These are phyloP conservation scores for Colletotrichum ledebouriae DNA, from an alignment of 2,329 filamentous ascomycete genomes.

Conservation along the genomic window DNA sequence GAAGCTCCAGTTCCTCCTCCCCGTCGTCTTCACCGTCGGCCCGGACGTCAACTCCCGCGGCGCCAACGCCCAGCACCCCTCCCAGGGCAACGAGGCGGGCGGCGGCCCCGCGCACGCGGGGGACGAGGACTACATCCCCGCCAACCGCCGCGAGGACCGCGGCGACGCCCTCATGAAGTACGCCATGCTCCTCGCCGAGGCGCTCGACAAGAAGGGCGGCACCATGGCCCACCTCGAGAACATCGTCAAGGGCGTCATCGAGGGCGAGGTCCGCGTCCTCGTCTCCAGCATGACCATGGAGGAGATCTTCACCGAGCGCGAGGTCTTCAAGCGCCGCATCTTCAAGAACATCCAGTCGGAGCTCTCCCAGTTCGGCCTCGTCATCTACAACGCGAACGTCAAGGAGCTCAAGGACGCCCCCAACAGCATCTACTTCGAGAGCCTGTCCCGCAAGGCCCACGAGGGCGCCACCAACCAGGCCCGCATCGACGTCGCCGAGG, in stretches of 20 bases:
- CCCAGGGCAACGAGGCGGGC: constrained; percentile 20
- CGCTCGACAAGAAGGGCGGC: constrained; percentile 63
- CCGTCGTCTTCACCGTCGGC: constrained; percentile 88
- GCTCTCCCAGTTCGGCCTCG: constrained; percentile 83
- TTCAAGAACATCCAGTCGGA: constrained; percentile 83
- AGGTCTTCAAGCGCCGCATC: constrained; percentile 82
- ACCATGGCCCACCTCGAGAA: constrained; percentile 77
- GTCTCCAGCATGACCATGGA: constrained; percentile 94
- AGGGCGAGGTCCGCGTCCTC: constrained; percentile 87
- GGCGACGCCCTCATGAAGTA: constrained; percentile 82
- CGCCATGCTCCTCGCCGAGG: constrained; percentile 82
- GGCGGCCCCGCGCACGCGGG: constrained; percentile 43
- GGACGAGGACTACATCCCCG: constrained; percentile 36
- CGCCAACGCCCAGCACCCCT: constrained; percentile 53
- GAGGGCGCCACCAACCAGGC: constrained; percentile 88
- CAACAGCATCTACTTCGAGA: constrained; percentile 85
- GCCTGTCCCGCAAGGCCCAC: constrained; percentile 85
- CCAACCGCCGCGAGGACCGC: constrained; percentile 60
- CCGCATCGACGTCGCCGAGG: constrained; percentile 74
- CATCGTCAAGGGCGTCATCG: constrained; percentile 91
- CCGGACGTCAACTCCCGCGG: constrained; percentile 77
- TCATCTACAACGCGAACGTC: constrained; percentile 80
- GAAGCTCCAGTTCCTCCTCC: constrained; percentile 85
- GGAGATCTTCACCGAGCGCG: constrained; percentile 84
- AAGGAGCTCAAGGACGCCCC: constrained; percentile 89